These are phyloP conservation scores for Venturia pyrina DNA, from an alignment of 2,329 filamentous ascomycete species.

Conservation along the genomic window DNA sequence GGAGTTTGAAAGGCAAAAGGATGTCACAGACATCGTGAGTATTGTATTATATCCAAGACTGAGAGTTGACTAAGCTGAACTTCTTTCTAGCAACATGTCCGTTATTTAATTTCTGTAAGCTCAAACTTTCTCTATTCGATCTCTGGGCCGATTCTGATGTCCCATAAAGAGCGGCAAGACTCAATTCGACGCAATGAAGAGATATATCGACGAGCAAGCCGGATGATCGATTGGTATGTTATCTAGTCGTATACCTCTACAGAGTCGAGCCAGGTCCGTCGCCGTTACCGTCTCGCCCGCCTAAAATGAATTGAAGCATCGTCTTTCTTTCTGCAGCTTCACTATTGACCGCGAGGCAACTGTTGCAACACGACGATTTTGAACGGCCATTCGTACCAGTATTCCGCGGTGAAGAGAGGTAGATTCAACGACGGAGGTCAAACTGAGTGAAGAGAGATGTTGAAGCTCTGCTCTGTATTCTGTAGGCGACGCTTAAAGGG, in stretches of 20 bases:
- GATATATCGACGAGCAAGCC: slow-evolving; percentile 28
- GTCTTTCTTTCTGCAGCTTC: no score
- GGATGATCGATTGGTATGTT: slow-evolving; percentile 1
- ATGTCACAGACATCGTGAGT: slow-evolving; percentile 37
- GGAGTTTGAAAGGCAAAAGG: slow-evolving; percentile 38
- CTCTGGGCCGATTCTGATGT: background rate
- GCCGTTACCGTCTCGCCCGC: no score
- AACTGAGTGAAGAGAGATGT: no score
- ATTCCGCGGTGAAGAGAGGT: no score
- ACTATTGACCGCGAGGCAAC: no score
- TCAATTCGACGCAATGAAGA: slow-evolving; percentile 39
- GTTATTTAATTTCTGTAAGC: slow-evolving; percentile 37
- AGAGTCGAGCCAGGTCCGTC: background rate
- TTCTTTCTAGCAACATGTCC: slow-evolving; percentile 30
- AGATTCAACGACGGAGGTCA: no score
- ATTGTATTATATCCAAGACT: background rate
- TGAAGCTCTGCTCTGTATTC: no score
- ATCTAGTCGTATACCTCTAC: background rate
- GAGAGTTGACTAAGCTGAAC: background rate
- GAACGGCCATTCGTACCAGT: no score
- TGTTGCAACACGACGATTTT: no score
- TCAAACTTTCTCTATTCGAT: background rate
- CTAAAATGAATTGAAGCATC: no score
- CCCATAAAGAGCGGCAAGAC: slow-evolving; percentile 25
- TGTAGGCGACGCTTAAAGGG: no score